These are phyloP conservation scores for Nemania diffusa DNA, from an alignment of 2,329 filamentous ascomycete species.

Conservation along the genomic window DNA sequence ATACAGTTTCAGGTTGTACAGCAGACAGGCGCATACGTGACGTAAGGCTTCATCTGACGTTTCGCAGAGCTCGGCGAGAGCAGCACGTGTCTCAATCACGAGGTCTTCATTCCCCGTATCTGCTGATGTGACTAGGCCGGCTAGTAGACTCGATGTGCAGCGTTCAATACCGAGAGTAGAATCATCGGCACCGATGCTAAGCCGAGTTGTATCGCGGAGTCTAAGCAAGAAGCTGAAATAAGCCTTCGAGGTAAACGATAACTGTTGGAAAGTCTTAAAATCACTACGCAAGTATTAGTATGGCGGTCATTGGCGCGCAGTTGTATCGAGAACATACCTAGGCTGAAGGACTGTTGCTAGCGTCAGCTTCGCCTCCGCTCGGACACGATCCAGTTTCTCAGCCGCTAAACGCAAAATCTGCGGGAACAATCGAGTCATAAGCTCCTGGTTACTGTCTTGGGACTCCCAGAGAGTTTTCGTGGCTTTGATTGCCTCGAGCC, in stretches of 20 bases:
- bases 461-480: slow-evolving; percentile 69
- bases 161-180: slow-evolving; percentile 46
- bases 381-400: slow-evolving; percentile 91
- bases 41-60: slow-evolving; percentile 53
- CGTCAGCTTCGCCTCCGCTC: slow-evolving; percentile 70
- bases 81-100: slow-evolving; percentile 73
- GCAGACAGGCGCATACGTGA: slow-evolving; percentile 61
- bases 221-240: slow-evolving; percentile 68
- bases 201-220: slow-evolving; percentile 53
- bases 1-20: slow-evolving; percentile 63
- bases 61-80: slow-evolving; percentile 67
- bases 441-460: slow-evolving; percentile 31
- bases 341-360: slow-evolving; percentile 58
- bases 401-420: slow-evolving; percentile 75
- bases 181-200: slow-evolving; percentile 53
- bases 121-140: slow-evolving; percentile 77
- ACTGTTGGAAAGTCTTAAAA: slow-evolving; percentile 49
- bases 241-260: slow-evolving; percentile 66
- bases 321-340: slow-evolving; percentile 54
- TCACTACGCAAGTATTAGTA: slow-evolving; percentile 50
- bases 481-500: slow-evolving; percentile 82
- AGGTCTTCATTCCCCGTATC: slow-evolving; percentile 82
- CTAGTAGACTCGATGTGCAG: slow-evolving; percentile 66
- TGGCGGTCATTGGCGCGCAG: neutral
- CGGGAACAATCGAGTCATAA: slow-evolving; percentile 57